These are phyloP conservation scores for Stagonosporopsis vannaccii DNA, from an alignment of 2,329 filamentous ascomycete species.

Conservation along the genomic window DNA sequence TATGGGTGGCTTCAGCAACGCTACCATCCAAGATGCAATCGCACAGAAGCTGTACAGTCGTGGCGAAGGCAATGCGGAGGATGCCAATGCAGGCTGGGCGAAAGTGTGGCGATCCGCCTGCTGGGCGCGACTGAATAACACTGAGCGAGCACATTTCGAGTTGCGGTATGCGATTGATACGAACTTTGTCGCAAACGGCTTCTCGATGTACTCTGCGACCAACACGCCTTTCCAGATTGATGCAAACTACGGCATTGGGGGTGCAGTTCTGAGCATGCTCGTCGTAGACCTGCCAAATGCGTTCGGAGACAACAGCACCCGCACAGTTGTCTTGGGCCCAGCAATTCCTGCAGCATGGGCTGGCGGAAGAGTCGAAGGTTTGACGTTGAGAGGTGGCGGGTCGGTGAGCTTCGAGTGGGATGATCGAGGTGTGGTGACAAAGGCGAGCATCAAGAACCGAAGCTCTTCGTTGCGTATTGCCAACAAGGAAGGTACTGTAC, in stretches of 20 bases:
- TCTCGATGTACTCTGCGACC: slow-evolving; percentile 60
- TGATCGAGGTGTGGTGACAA: slow-evolving; percentile 46
- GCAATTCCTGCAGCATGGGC: slow-evolving; percentile 58
- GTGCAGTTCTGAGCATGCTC: slow-evolving; percentile 60
- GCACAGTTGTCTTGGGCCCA: slow-evolving; percentile 56
- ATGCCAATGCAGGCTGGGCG: slow-evolving; percentile 64
- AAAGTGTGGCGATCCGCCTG: slow-evolving; percentile 66
- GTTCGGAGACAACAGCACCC: slow-evolving; percentile 20
- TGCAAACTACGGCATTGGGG: slow-evolving; percentile 66
- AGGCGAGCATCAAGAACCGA: slow-evolving; percentile 1
- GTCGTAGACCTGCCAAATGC: slow-evolving; percentile 57
- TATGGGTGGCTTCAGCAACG: slow-evolving; percentile 53
- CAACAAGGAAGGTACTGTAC: slow-evolving; percentile 15
- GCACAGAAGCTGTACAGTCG: slow-evolving; percentile 56
- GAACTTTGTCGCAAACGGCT: slow-evolving; percentile 60
- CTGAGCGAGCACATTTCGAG: slow-evolving; percentile 57
- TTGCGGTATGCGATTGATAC: slow-evolving; percentile 57
- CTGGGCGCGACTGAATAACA: slow-evolving; percentile 64
- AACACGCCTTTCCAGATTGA: slow-evolving; percentile 65
- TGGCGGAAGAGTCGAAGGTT: slow-evolving; percentile 54
- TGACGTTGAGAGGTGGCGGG: slow-evolving; percentile 56
- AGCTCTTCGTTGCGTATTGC: slow-evolving; percentile 15
- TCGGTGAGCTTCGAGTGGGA: slow-evolving; percentile 57
- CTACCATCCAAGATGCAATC: slow-evolving; percentile 56
- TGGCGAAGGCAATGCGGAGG: slow-evolving; percentile 55